Conservation (phyloP, 192 early-diverging fungal genomes). For the Mortierella hygrophila region DNA sequence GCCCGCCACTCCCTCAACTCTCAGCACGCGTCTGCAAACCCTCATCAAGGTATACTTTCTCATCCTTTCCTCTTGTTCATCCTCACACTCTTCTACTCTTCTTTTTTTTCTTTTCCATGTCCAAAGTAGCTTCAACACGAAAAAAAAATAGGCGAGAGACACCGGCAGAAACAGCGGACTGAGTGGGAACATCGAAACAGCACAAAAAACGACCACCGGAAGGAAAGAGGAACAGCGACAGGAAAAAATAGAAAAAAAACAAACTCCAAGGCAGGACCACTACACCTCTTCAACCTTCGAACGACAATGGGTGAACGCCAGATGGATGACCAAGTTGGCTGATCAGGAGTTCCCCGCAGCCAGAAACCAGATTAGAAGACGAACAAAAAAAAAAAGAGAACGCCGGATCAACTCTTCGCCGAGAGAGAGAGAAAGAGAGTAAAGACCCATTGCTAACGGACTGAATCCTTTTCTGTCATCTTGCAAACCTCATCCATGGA, state of each 20-base stretch:
- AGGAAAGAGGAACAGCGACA: too few relatives aligned
- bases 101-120: background rate
- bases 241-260: background rate
- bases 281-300: background rate
- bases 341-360: background rate
- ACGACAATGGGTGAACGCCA: background rate
- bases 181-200: background rate
- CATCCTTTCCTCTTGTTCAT: background rate
- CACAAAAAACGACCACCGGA: too few relatives aligned
- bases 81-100: background rate
- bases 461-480: background rate
- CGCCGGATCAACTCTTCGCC: background rate
- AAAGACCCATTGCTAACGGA: background rate
- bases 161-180: background rate
- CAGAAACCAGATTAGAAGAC: background rate
- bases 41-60: slow-evolving; percentile 40
- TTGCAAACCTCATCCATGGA: slow-evolving; percentile 2
- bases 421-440: background rate
- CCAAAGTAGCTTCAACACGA: background rate
- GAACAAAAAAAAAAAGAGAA: background rate
- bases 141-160: background rate
- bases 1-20: slow-evolving; percentile 28
- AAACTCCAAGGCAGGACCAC: background rate
- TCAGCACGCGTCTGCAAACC: slow-evolving; percentile 22
- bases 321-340: background rate